Evolutionary conservation across 176 grass and related monocot species (phyloP), one percentile per base, ranked within the genome.

Genomic region (Guadua angustifolia): DNA sequence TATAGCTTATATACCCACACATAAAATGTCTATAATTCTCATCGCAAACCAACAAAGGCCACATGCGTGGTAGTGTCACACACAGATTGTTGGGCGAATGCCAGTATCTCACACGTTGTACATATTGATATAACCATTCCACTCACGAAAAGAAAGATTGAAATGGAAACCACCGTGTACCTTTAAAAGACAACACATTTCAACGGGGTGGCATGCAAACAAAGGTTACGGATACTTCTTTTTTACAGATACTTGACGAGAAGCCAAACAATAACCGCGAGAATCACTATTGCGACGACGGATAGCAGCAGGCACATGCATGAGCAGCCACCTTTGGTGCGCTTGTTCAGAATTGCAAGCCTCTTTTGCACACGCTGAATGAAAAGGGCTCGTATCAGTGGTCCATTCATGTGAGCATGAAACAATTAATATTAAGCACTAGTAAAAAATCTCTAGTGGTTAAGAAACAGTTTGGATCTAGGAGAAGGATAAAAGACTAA

Each of bases 171-270:
- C 45, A 88, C 42, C 24, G 18, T 65, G 66, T 81, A 80, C 52
- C 16, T 69, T 82, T 77, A 33, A 74, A 79, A 15, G 55, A 19
- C 83, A 82, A 78, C 83, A 89, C 83, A 82, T 74, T 88, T 44
- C 57, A n/a, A 64, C 47, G 6, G 24, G 40, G 50, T 49, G 68
- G 57, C 51, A 77, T 22, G 17, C 40, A 82, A 21, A 75, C 52
- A 62, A 71, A 45, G 43, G 40, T 81, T 7, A 25, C 1, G 3
- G 79, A 9, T 32, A 9, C 55, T 81, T 57, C 71, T 76, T 15
- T 36, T 80, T 85, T 86, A 98, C 83, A 98, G 69, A 82, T 98
- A 93, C 79, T 95, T 98, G 76, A 98, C 71, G 57, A 98, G 91
- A 86, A 90, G 78, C 93, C 93, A 98, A 44, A 85, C 91, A 7